Evolutionary conservation across 495 filamentous ascomycete species (phyloP), one percentile per base, ranked within the genome.

Genomic region (Jackrogersella minutella): DNA sequence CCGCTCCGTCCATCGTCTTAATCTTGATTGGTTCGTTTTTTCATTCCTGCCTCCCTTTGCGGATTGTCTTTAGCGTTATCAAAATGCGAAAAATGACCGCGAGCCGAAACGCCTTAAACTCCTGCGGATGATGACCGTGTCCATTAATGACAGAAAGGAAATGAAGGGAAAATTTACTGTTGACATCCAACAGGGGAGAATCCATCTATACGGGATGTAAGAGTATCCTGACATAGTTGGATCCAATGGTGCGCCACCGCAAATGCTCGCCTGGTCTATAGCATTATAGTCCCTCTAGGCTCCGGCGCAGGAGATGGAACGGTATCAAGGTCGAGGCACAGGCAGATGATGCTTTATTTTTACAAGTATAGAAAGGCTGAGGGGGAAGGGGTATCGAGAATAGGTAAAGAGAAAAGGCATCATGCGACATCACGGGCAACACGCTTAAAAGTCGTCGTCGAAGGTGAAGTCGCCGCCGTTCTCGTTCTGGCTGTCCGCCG

Each of bases 361-460:
- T 61, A 52, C 52, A 66, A 36, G 52, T n/a, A 19, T 16, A 16
- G 3, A 41, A 44, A 58, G 28, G 58, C 24, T 77, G 76, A 75
- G 71, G 71, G 62, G 71, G 60, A 67, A 55, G 57, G 62, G 62
- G 58, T 75, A 62, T 72, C 66, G 67, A 70, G 61, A 60, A 47
- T 40, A 62, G 19, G 41, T 49, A 51, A 62, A 50, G 58, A 41
- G 39, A 57, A 51, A 31, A 5, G 8, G 26, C 22, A 28, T 26
- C 10, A 44, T 26, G 8, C 31, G 9, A 44, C 14, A 6, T 11
- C n/a, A 30, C 31, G 2, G 7, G 36, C 3, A 56, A 19, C 19
- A 46, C 52, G 75, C 82, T 83, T 90, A 99, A 77, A 99, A 99
- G 82, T 99, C 95, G 70, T 99, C 95, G 70, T 99, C 93, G 74